Conservation (phyloP, 768 basidiomycete species). For the Kwoniella europaea region DNA sequence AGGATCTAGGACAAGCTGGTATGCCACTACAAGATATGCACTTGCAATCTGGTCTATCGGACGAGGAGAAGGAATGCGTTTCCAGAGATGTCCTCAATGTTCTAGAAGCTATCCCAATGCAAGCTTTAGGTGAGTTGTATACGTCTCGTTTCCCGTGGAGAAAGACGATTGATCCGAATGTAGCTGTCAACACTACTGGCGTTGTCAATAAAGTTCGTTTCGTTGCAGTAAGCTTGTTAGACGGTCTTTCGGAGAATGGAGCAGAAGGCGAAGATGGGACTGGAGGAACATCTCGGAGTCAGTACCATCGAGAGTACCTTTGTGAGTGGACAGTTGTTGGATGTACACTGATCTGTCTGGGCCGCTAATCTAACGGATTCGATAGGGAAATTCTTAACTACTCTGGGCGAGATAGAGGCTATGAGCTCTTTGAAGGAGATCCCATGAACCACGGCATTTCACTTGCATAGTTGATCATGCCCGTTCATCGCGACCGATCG, state of each 20-base stretch:
- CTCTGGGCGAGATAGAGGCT: neutral
- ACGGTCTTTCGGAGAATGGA: neutral
- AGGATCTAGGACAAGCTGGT: slow-evolving; percentile 15
- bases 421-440: neutral
- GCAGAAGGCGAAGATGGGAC: neutral
- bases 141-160: too few species aligned
- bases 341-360: neutral
- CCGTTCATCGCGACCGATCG: too few species aligned
- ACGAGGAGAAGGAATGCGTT: slow-evolving; percentile 13
- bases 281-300: neutral
- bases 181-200: neutral
- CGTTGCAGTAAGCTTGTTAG: neutral
- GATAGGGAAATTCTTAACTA: neutral
- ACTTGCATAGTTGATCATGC: neutral
- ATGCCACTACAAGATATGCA: slow-evolving; percentile 10
- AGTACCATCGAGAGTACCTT: neutral
- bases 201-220: neutral
- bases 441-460: neutral
- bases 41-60: neutral
- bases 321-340: neutral
- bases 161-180: too few species aligned
- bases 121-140: slow-evolving; percentile 77
- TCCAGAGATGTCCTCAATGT: slow-evolving; percentile 74
- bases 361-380: neutral
- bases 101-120: slow-evolving; percentile 88